Base-by-base conservation (phyloP, 1,284 basidiomycete genomes). In the Rhodotorula sp. region DNA sequence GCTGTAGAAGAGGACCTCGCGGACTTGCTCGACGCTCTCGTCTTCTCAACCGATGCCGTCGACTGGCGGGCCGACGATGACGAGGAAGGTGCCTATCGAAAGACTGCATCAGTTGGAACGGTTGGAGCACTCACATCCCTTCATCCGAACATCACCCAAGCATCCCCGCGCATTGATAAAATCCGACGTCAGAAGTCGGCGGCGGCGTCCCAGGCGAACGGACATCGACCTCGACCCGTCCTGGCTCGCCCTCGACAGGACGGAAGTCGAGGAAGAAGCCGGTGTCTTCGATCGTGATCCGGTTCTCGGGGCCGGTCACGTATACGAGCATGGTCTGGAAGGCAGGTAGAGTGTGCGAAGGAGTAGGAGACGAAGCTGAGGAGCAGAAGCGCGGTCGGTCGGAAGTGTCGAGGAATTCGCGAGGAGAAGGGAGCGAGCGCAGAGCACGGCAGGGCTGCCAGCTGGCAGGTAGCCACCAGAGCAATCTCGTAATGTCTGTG, bases 211-310 rank as follows among this genome's bases (percentile, higher is more conserved):
- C 37, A 2, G 58, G 31, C 24, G 67, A 48, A 20, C 28, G 51
- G 15, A 22, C 40, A 6, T 34, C 26, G 10, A 53, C 67, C 9
- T 37, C 40, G 50, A 57, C 31, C 26, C 44, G 20, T n/a, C 55
- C 55, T 18, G 37, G 28, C 16, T n/a, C 24, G 22, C 24, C 22
- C 4, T 16, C 57, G 3, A 15, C 26, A 13, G 44, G 30, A 1
- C 47, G 31, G 48, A 68, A 53, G 11, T 61, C 53, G 48, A 68
- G 58, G 47, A 47, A 64, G 30, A 46, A 56, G 9, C 67, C 67
- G 1, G 47, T 18, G 6, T 68, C 67, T n/a, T 68, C 67, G 28
- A 68, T 48, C 4, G 58, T 47, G 40, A 64, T n/a, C 26, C n/a
- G n/a, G 4, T 28, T 11, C 13, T 24, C 30, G 3, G 31, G 13